Percentiles rank a stretch among this genome's conserved stretches.
Evolutionary conservation across 305 asterid genomes (phyloP).

Genomic region (Salvia sclarea): DNA sequence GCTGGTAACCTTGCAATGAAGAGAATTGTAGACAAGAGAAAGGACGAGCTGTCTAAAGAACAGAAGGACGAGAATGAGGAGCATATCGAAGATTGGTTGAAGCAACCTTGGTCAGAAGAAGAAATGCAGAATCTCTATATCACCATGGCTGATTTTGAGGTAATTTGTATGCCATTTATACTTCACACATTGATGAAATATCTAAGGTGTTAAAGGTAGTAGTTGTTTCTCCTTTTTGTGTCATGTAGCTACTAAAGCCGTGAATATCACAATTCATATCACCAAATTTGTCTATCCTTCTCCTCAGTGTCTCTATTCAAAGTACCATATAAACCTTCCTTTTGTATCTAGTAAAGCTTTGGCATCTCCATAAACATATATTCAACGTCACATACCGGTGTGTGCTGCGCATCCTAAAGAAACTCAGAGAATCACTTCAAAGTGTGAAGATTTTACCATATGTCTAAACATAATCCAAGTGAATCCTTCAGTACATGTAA

Average conservation of each 20-base stretch:
- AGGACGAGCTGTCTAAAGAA: slow-evolving; percentile 38
- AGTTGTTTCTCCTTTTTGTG: background rate
- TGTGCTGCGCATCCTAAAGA: background rate
- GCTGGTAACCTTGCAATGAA: slow-evolving; percentile 86
- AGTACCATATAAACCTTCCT: background rate
- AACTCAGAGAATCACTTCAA: background rate
- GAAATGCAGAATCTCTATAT: slow-evolving; percentile 61
- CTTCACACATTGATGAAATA: background rate
- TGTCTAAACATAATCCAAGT: slow-evolving; percentile 10
- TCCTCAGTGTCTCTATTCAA: background rate
- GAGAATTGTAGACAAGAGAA: slow-evolving; percentile 61
- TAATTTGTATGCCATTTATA: slow-evolving; percentile 21
- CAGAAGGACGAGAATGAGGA: slow-evolving; percentile 31
- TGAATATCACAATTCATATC: background rate
- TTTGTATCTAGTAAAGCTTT: slow-evolving; percentile 19
- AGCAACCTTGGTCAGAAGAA: slow-evolving; percentile 65
- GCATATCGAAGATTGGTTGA: slow-evolving; percentile 66
- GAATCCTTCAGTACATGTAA: slow-evolving; percentile 2
- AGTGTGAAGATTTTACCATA: background rate
- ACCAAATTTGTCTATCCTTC: background rate
- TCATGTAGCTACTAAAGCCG: background rate
- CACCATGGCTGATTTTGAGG: slow-evolving; percentile 86
- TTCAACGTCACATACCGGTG: background rate
- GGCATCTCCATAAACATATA: background rate
- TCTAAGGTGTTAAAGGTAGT: background rate